A percentile compares a stretch with the other conserved stretches of the same genome.
phyloP scores from a whole-genome alignment of 1,139 yeast genomes.

The Pichia sp. region DNA sequence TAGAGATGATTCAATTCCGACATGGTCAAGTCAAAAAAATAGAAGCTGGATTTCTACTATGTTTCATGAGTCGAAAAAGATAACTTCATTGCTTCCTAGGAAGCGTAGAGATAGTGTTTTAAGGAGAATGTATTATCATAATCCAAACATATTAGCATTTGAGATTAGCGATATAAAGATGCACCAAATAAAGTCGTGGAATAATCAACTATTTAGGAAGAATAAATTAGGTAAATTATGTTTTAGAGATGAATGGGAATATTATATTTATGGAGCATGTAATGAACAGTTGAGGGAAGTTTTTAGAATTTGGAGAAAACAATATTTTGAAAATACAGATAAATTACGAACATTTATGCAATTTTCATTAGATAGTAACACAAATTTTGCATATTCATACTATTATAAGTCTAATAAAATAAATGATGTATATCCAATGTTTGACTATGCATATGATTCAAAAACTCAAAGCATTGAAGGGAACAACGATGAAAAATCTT shows the following conservation, averaged over 20 bases:
- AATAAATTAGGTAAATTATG: constrained; percentile 3
- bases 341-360: neutral
- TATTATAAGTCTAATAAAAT: too few species aligned
- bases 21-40: constrained; percentile 10
- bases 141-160: neutral
- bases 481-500: too few species aligned
- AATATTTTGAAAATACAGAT: constrained; percentile 7
- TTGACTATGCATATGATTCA: neutral
- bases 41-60: constrained; percentile 5
- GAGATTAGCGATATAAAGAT: neutral
- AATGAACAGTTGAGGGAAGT: constrained; percentile 8
- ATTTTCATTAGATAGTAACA: neutral
- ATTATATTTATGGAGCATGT: constrained; percentile 5
- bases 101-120: neutral
- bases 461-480: neutral
- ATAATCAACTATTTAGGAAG: neutral
- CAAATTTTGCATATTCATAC: neutral
- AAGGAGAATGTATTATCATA: neutral
- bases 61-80: neutral
- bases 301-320: constrained; percentile 12
- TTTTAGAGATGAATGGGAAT: constrained; percentile 13
- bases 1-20: neutral
- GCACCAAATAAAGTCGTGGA: constrained; percentile 5
- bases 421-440: too few species aligned
- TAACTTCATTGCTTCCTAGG: neutral